Conservation (phyloP, 768 basidiomycete genomes). For the Rhizopogon vinicolor region DNA sequence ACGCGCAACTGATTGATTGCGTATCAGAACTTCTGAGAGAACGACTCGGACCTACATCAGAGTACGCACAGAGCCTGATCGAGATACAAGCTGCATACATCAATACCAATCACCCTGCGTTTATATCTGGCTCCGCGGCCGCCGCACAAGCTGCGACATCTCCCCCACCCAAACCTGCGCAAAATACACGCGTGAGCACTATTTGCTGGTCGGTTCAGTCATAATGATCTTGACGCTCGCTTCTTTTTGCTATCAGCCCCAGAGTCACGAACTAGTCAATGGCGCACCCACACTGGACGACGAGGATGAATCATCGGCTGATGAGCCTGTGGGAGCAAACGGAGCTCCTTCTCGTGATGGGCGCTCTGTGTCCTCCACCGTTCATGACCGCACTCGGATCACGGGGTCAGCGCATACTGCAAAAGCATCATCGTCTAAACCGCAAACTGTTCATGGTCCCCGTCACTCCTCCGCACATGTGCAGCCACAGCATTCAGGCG, state of each 20-base stretch:
- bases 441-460: constrained; percentile 26
- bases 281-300: constrained; percentile 48
- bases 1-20: constrained; percentile 91
- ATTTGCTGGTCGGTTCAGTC: constrained; percentile 4
- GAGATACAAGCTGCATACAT: constrained; percentile 98
- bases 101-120: constrained; percentile 98
- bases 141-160: constrained; percentile 46
- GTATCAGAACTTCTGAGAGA: constrained; percentile 96
- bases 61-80: constrained; percentile 95
- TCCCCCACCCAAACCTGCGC: constrained; percentile 37
- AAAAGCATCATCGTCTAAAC: constrained; percentile 18
- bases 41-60: constrained; percentile 91
- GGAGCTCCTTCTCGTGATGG: constrained; percentile 48
- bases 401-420: constrained; percentile 32
- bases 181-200: constrained; percentile 49
- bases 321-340: constrained; percentile 50
- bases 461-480: constrained; percentile 33
- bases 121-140: constrained; percentile 73
- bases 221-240: constrained; percentile 10
- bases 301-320: constrained; percentile 61
- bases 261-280: constrained; percentile 58
- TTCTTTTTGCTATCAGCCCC: constrained; percentile 40
- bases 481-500: constrained; percentile 26
- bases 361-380: constrained; percentile 73
- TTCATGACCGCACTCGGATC: constrained; percentile 69